These are phyloP conservation scores for Fusarium sp. DNA, from an alignment of 2,329 filamentous ascomycete genomes.

Conservation along the genomic window DNA sequence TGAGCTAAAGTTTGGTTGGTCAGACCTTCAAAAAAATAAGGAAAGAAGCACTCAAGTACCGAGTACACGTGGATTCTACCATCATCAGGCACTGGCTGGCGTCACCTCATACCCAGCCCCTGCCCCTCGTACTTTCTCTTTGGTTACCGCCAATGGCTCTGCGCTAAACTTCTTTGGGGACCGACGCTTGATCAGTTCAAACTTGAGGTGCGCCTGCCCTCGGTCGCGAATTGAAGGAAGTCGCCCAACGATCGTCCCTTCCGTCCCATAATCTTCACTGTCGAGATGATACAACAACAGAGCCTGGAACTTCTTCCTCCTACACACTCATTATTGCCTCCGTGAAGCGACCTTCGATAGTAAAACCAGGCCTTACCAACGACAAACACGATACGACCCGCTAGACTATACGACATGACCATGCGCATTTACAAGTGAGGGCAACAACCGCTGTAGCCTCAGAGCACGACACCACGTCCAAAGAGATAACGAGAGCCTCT, in stretches of 20 bases:
- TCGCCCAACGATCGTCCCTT: conserved; percentile 34
- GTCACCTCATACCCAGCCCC: conserved; percentile 28
- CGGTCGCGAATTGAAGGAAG: conserved; percentile 44
- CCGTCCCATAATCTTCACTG: conserved; percentile 19
- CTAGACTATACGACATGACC: conserved; percentile 15
- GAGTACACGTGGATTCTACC: conserved; percentile 39
- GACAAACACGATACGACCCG: conserved; percentile 3
- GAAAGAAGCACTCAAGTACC: conserved; percentile 12
- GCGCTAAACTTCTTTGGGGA: conserved; percentile 53
- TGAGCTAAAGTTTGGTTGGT: conserved; percentile 18
- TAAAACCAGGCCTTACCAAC: conserved; percentile 6
- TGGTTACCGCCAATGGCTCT: conserved; percentile 34
- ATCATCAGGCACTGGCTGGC: conserved; percentile 22
- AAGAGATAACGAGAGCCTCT: conserved; percentile 12
- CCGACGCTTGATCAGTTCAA: conserved; percentile 47
- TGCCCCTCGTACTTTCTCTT: conserved; percentile 30
- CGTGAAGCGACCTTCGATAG: conserved; percentile 22
- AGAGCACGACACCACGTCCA: conserved; percentile 6
- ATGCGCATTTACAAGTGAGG: conserved; percentile 31
- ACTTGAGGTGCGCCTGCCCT: conserved; percentile 29
- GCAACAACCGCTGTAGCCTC: conserved; percentile 8
- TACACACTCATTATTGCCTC: conserved; percentile 21
- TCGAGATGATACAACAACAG: conserved; percentile 40
- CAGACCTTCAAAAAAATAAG: conserved; percentile 10
- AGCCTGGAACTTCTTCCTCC: conserved; percentile 14